A percentile compares a stretch with the other conserved stretches of the same genome.
Evolutionary conservation across 2,329 filamentous ascomycete species (phyloP).

Genomic region (Verticillium nonalfalfae): DNA sequence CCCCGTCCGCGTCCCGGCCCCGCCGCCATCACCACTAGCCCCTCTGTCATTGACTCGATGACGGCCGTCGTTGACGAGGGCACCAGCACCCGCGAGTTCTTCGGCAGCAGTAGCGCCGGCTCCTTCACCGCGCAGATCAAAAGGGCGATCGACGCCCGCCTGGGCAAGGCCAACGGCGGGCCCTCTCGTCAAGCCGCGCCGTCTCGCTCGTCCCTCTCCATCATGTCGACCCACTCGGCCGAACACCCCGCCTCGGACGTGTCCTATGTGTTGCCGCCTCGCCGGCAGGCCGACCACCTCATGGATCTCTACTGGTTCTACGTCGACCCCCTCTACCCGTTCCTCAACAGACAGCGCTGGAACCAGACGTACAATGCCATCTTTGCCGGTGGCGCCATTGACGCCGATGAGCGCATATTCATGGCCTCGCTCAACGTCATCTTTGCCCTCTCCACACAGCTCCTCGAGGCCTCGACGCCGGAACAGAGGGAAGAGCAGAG

Average conservation of each 20-base stretch:
- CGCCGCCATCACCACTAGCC: slow-evolving; percentile 8
- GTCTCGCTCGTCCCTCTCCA: not conserved
- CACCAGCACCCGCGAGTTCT: slow-evolving; percentile 31
- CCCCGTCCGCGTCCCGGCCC: not conserved
- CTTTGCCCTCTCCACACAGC: slow-evolving; percentile 36
- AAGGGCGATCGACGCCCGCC: slow-evolving; percentile 28
- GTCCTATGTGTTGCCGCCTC: slow-evolving; percentile 35
- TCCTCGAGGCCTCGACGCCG: slow-evolving; percentile 30
- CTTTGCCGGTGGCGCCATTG: slow-evolving; percentile 28
- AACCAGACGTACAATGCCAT: slow-evolving; percentile 29
- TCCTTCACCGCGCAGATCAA: slow-evolving; percentile 40
- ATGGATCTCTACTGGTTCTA: slow-evolving; percentile 39
- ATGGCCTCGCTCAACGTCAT: slow-evolving; percentile 39
- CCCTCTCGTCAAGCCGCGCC: not conserved
- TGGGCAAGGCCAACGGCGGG: slow-evolving; percentile 10
- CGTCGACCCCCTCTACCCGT: slow-evolving; percentile 38
- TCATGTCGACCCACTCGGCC: not conserved
- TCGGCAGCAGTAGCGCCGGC: slow-evolving; percentile 38
- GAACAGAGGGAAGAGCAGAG: slow-evolving; percentile 33
- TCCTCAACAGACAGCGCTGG: slow-evolving; percentile 31
- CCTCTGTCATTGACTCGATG: slow-evolving; percentile 36
- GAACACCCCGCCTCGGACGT: not conserved
- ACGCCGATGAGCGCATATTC: slow-evolving; percentile 32
- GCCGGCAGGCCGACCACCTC: slow-evolving; percentile 35
- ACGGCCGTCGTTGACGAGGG: slow-evolving; percentile 36